phyloP scores from a whole-genome alignment of 768 basidiomycete species.

The Suillus plorans region DNA sequence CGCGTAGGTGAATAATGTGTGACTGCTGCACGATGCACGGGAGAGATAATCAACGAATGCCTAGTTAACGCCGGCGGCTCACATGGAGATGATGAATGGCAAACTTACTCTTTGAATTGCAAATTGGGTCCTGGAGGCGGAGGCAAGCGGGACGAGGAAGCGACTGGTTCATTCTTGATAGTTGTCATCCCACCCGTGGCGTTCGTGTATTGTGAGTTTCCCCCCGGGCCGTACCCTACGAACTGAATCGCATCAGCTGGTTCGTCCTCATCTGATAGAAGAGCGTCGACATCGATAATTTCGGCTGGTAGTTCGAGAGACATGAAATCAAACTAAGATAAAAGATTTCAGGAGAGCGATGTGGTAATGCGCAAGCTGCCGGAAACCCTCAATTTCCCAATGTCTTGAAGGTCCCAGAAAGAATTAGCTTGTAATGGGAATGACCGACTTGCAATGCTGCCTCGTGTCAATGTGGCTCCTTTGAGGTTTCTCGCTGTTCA shows the following conservation, averaged over 20 bases:
- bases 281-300: constrained; percentile 28
- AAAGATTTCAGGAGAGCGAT: background rate
- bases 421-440: background rate
- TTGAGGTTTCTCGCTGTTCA: background rate
- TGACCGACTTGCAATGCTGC: background rate
- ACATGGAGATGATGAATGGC: constrained; percentile 11
- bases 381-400: background rate
- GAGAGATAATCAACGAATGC: constrained; percentile 1
- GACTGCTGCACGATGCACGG: background rate
- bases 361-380: background rate
- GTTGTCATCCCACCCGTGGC: constrained; percentile 18
- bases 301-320: constrained; percentile 1
- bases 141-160: constrained; percentile 11
- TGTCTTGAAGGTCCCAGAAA: background rate
- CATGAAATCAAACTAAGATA: background rate
- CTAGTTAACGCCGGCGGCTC: constrained; percentile 1
- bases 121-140: background rate
- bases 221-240: constrained; percentile 13
- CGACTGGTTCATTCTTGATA: constrained; percentile 7
- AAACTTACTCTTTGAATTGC: background rate
- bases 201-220: constrained; percentile 8
- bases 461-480: background rate
- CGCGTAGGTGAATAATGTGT: background rate
- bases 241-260: constrained; percentile 15
- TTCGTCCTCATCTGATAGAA: background rate